These are phyloP conservation scores for Pisolithus orientalis DNA, from an alignment of 768 basidiomycete species.

Conservation along the genomic window DNA sequence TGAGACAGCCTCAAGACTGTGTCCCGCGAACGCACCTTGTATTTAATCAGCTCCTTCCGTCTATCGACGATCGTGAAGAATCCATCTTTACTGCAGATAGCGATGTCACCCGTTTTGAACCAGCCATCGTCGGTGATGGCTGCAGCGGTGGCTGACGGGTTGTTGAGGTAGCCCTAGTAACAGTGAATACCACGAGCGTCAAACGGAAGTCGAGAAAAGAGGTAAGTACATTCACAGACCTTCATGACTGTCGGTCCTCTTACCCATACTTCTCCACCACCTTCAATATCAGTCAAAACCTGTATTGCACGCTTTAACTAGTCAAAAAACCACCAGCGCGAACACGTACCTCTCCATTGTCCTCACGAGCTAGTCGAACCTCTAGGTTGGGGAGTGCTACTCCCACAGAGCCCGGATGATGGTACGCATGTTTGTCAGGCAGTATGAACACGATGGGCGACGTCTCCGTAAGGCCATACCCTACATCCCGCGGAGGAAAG, in stretches of 20 bases:
- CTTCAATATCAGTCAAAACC: slow-evolving; percentile 23
- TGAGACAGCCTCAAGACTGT: background rate
- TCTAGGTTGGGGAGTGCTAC: slow-evolving; percentile 69
- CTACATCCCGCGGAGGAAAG: slow-evolving; percentile 25
- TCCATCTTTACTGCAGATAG: slow-evolving; percentile 57
- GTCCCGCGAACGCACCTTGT: slow-evolving; percentile 39
- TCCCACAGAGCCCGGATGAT: slow-evolving; percentile 67
- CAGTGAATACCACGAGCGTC: background rate
- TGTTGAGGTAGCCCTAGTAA: slow-evolving; percentile 66
- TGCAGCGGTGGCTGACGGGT: slow-evolving; percentile 59
- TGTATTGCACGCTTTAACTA: background rate
- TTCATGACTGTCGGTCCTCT: slow-evolving; percentile 79
- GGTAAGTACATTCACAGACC: slow-evolving; percentile 25
- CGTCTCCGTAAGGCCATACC: slow-evolving; percentile 80
- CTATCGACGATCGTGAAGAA: slow-evolving; percentile 73
- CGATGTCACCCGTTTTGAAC: slow-evolving; percentile 90
- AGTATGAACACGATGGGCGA: slow-evolving; percentile 65
- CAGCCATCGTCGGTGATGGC: slow-evolving; percentile 69
- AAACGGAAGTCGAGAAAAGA: background rate
- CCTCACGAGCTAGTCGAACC: slow-evolving; percentile 62
- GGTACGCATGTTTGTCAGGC: slow-evolving; percentile 32
- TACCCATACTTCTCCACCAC: slow-evolving; percentile 78
- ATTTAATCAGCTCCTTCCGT: slow-evolving; percentile 70
- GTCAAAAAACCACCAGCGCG: background rate
- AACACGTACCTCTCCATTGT: slow-evolving; percentile 38